phyloP scores from a whole-genome alignment of 805 yeast genomes.

The Tetrapisispora iriomotensis region DNA sequence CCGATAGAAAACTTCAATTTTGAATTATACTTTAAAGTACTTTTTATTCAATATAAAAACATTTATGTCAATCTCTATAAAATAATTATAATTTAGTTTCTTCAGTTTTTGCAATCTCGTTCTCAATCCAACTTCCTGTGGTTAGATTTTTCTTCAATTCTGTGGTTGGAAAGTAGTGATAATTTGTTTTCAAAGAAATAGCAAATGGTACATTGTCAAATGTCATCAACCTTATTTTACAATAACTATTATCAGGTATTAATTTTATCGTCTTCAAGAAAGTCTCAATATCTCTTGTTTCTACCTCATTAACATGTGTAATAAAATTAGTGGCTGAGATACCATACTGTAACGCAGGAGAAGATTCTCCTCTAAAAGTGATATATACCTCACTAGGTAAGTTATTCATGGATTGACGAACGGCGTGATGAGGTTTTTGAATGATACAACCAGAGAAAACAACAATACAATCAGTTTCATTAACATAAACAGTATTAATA shows the following conservation, averaged over 20 bases:
- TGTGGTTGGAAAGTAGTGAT: constrained; percentile 76
- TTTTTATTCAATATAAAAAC: background rate
- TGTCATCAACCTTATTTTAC: constrained; percentile 69
- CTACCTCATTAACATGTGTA: constrained; percentile 75
- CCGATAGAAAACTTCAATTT: too few species aligned
- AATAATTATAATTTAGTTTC: constrained; percentile 10
- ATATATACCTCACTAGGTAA: constrained; percentile 82
- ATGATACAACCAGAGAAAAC: constrained; percentile 77
- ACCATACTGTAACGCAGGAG: constrained; percentile 79
- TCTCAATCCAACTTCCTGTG: constrained; percentile 45
- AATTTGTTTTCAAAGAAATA: constrained; percentile 72
- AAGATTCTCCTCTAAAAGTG: constrained; percentile 63
- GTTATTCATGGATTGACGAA: constrained; percentile 67
- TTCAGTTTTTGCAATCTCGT: constrained; percentile 35
- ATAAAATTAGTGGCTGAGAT: constrained; percentile 73
- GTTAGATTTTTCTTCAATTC: constrained; percentile 43
- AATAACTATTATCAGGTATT: constrained; percentile 72
- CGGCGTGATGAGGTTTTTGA: constrained; percentile 90
- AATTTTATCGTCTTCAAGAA: constrained; percentile 57
- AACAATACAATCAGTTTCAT: constrained; percentile 55
- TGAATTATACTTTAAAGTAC: too few species aligned
- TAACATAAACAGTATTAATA: constrained; percentile 57
- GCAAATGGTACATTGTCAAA: constrained; percentile 86
- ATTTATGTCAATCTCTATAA: background rate
- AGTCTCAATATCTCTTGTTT: constrained; percentile 59